Conservation (phyloP, 176 grass and related monocot genomes). For the Miscanthus lutarioriparius region DNA sequence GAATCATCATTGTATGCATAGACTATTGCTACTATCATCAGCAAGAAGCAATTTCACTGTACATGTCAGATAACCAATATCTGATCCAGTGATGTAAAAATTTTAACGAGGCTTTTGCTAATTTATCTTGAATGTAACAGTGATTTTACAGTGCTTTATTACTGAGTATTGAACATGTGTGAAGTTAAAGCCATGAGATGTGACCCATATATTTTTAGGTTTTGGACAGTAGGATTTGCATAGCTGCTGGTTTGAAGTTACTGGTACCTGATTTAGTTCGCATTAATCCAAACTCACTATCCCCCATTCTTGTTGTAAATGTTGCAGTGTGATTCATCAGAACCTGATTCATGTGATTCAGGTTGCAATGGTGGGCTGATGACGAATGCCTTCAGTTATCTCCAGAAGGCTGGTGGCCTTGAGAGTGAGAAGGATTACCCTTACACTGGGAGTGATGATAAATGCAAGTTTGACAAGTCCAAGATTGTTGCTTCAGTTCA, state of each 20-base stretch:
- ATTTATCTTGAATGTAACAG: neutral
- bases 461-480: slow-evolving; percentile 82
- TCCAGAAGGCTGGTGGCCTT: slow-evolving; percentile 81
- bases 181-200: neutral
- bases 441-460: slow-evolving; percentile 63
- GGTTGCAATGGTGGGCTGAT: slow-evolving; percentile 88
- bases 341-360: slow-evolving; percentile 67
- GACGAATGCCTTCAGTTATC: slow-evolving; percentile 76
- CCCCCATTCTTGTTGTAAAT: slow-evolving; percentile 16
- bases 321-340: slow-evolving; percentile 68
- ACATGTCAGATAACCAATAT: neutral
- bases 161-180: neutral
- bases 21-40: neutral
- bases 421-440: slow-evolving; percentile 83
- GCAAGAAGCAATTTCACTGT: neutral
- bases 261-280: neutral
- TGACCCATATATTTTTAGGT: neutral
- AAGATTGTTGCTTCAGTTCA: slow-evolving; percentile 76
- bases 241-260: neutral
- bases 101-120: neutral
- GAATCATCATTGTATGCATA: neutral
- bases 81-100: neutral
- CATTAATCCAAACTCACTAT: slow-evolving; percentile 3
- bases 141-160: neutral
- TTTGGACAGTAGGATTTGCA: neutral